These are phyloP conservation scores for Phytophthora pluvialis DNA, from an alignment of 352 stramenopile genomes.

Conservation along the genomic window DNA sequence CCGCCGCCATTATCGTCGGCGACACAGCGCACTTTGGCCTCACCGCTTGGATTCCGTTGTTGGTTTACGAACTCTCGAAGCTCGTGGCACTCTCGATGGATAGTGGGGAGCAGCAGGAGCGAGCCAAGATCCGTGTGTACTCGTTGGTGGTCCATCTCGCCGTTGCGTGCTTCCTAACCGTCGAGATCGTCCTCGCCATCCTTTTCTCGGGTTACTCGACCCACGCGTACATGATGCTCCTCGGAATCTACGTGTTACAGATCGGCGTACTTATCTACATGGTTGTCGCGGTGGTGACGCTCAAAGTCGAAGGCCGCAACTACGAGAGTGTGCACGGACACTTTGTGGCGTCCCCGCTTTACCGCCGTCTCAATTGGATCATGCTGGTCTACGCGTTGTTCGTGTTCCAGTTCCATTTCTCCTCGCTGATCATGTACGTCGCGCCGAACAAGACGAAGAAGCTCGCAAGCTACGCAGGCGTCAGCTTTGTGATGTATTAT, in stretches of 20 bases:
- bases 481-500: slow-evolving; percentile 52
- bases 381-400: slow-evolving; percentile 59
- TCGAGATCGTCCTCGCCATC: slow-evolving; percentile 30
- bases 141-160: slow-evolving; percentile 26
- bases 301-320: slow-evolving; percentile 47
- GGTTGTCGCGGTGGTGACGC: slow-evolving; percentile 30
- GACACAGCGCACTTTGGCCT: slow-evolving; percentile 41
- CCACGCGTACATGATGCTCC: slow-evolving; percentile 36
- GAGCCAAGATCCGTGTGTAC: slow-evolving; percentile 41
- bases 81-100: slow-evolving; percentile 44
- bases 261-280: slow-evolving; percentile 43
- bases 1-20: slow-evolving; percentile 33
- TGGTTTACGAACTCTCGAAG: slow-evolving; percentile 58
- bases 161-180: slow-evolving; percentile 27
- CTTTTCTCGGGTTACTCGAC: slow-evolving; percentile 37
- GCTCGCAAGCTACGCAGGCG: slow-evolving; percentile 32
- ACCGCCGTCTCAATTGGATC: slow-evolving; percentile 52
- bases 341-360: slow-evolving; percentile 55
- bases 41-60: slow-evolving; percentile 37
- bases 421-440: slow-evolving; percentile 49
- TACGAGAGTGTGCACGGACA: slow-evolving; percentile 51
- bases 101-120: slow-evolving; percentile 42
- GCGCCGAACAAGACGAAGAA: slow-evolving; percentile 15
- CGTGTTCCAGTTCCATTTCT: slow-evolving; percentile 58
- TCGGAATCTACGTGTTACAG: slow-evolving; percentile 36